A percentile compares a stretch with the other conserved stretches of the same genome.
phyloP scores from a whole-genome alignment of 2,329 filamentous ascomycete species.

The Microdochium bolleyi region DNA sequence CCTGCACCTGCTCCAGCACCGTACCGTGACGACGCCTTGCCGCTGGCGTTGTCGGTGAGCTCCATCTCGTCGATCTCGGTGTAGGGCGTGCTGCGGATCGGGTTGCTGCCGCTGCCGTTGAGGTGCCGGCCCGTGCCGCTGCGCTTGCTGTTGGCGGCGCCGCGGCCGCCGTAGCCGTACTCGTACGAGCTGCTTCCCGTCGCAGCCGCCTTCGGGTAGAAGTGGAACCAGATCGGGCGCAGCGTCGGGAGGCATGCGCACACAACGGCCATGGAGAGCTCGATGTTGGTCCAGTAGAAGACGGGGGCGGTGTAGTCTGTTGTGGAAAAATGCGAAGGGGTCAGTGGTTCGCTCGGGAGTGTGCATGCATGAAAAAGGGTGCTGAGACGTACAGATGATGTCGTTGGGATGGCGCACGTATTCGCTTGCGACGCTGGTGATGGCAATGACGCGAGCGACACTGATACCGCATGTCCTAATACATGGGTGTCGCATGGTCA shows the following conservation, averaged over 20 bases:
- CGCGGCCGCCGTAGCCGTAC: slow-evolving; percentile 3
- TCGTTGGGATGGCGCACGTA: slow-evolving; percentile 12
- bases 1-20: too few species aligned
- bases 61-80: slow-evolving; percentile 5
- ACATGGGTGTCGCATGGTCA: not conserved
- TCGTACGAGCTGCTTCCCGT: slow-evolving; percentile 3
- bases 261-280: slow-evolving; percentile 9
- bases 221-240: slow-evolving; percentile 7
- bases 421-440: slow-evolving; percentile 10
- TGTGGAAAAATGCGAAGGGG: too few species aligned
- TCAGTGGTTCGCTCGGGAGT: not conserved
- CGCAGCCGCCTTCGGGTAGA: slow-evolving; percentile 1
- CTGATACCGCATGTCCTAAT: slow-evolving; percentile 6
- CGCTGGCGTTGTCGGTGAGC: too few species aligned
- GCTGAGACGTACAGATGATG: slow-evolving; percentile 13
- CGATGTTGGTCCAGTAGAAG: slow-evolving; percentile 13
- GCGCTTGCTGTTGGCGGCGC: not conserved
- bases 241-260: slow-evolving; percentile 12
- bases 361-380: not conserved
- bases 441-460: slow-evolving; percentile 10
- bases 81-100: slow-evolving; percentile 3
- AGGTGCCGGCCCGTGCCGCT: not conserved
- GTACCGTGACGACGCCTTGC: too few species aligned
- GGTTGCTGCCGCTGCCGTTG: not conserved
- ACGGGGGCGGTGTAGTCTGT: slow-evolving; percentile 16